A percentile compares a stretch with the other conserved stretches of the same genome.
Conservation (phyloP, 176 grass and related monocot genomes). For the Ensete glaucum region DNA sequence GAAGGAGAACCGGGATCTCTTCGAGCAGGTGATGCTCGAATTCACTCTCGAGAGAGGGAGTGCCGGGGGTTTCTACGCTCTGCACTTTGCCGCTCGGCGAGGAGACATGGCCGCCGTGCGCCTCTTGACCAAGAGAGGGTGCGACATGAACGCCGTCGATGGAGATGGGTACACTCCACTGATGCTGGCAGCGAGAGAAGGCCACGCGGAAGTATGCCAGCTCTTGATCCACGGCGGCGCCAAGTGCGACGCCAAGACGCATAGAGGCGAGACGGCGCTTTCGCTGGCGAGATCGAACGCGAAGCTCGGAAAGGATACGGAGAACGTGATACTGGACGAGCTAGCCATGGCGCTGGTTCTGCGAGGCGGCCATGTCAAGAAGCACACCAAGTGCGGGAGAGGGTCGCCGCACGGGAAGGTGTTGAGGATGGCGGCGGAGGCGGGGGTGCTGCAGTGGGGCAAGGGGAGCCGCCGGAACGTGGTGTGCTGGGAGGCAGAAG, state of each 20-base stretch:
- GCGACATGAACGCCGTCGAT: constrained; percentile 61
- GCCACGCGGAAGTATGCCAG: constrained; percentile 57
- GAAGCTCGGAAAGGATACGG: constrained; percentile 43
- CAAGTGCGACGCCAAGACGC: constrained; percentile 37
- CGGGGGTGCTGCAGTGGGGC: constrained; percentile 79
- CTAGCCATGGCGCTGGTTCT: constrained; percentile 51
- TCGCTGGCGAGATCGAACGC: constrained; percentile 48
- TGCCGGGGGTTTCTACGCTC: constrained; percentile 60
- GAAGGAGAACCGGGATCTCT: constrained; percentile 74
- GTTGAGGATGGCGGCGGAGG: constrained; percentile 46
- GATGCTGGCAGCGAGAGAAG: constrained; percentile 80
- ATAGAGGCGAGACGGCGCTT: constrained; percentile 67
- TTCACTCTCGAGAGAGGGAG: constrained; percentile 82
- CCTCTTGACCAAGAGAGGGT: constrained; percentile 45
- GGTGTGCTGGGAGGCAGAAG: constrained; percentile 60
- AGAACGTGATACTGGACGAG: constrained; percentile 68
- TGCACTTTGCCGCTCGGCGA: constrained; percentile 67
- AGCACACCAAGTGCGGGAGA: constrained; percentile 81
- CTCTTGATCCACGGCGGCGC: constrained; percentile 60
- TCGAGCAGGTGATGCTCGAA: constrained; percentile 94
- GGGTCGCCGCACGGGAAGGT: constrained; percentile 57
- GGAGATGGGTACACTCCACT: constrained; percentile 76
- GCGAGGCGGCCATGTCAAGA: constrained; percentile 41
- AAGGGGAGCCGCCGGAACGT: constrained; percentile 52
- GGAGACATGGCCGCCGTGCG: constrained; percentile 44